Base-by-base conservation (phyloP, 176 grass and related monocot species). In the Eragrostis nindensis region DNA sequence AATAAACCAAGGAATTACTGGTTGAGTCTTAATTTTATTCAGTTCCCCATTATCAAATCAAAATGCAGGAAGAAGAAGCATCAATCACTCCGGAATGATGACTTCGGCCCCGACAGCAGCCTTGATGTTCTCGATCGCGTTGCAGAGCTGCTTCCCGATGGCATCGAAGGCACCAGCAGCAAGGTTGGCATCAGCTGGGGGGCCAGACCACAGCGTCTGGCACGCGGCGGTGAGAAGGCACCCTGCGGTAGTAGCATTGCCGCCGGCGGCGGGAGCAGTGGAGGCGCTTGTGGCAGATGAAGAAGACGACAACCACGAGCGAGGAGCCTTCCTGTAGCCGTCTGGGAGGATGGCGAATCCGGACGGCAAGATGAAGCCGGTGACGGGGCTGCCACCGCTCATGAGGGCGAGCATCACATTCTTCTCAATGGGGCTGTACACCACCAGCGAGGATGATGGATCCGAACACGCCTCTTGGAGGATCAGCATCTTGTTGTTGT, bases 271-370 rank as follows among this genome's bases (percentile, higher is more conserved):
- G 11, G 18, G 18, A 18, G 24, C 19, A 3, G 32, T 70, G 65
- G 85, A 82, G 78, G 76, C 24, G 68, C 13, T 25, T 36, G 32
- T 36, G 13, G 47, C 12, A 22, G 18, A 5, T 12, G 21, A 0
- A 25, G 56, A 2, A 10, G 22, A 2, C 1, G 56, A 59, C 38
- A 4, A 22, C n/a, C n/a, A n/a, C 9, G 36, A 3, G 19, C 5
- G 29, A 21, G 1, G 29, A 36, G 46, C 4, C 7, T 54, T 29
- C 15, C 68, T 55, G 3, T 32, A 32, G 50, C 82, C 82, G 41
- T 92, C 86, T 0, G 91, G 87, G 57, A 84, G 66, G 66, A 92
- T 62, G 32, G 73, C 77, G n/a, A 92, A 89, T 5, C 87, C 91
- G 11, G 91, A 92, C 2, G 90, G 90, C 15, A 84, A 66, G 59